Percentiles rank a stretch among this genome's conserved stretches.
Conservation (phyloP, 768 basidiomycete species). For the Auricularia auricula-judae region DNA sequence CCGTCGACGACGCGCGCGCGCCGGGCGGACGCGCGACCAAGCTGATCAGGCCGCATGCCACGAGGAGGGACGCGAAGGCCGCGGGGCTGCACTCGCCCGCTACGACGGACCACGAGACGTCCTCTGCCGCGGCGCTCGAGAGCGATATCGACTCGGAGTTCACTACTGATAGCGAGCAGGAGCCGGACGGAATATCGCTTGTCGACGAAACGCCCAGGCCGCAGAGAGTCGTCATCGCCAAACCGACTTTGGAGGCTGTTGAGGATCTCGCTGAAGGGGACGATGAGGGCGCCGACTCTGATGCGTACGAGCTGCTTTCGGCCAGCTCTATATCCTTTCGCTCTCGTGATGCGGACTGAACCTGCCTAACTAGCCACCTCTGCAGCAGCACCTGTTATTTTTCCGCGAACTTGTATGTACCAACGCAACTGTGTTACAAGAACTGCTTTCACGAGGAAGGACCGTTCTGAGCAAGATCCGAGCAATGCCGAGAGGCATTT, state of each 20-base stretch:
- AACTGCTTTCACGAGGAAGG: too few relatives aligned
- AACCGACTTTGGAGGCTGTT: too few relatives aligned
- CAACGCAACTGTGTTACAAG: too few relatives aligned
- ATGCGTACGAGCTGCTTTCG: not conserved
- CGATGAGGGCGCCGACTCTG: not conserved
- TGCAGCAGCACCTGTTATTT: too few relatives aligned
- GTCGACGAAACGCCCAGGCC: not conserved
- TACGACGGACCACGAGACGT: conserved; percentile 50
- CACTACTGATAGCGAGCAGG: not conserved
- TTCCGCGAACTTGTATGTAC: too few relatives aligned
- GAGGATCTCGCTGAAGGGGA: not conserved
- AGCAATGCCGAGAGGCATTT: too few relatives aligned
- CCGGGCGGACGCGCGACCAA: conserved; percentile 57
- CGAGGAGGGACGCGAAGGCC: conserved; percentile 39
- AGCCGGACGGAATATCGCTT: not conserved
- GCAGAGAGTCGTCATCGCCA: not conserved
- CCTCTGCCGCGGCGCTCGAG: conserved; percentile 9
- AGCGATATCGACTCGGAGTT: conserved; percentile 1
- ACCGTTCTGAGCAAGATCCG: too few relatives aligned
- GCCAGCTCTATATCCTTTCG: not conserved
- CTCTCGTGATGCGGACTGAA: not conserved
- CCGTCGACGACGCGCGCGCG: conserved; percentile 31
- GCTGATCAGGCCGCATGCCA: conserved; percentile 67
- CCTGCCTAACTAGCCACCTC: too few relatives aligned
- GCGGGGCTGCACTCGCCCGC: conserved; percentile 58